Base-by-base conservation (phyloP, 495 filamentous ascomycete genomes). In the Aspergillus indologenus region DNA sequence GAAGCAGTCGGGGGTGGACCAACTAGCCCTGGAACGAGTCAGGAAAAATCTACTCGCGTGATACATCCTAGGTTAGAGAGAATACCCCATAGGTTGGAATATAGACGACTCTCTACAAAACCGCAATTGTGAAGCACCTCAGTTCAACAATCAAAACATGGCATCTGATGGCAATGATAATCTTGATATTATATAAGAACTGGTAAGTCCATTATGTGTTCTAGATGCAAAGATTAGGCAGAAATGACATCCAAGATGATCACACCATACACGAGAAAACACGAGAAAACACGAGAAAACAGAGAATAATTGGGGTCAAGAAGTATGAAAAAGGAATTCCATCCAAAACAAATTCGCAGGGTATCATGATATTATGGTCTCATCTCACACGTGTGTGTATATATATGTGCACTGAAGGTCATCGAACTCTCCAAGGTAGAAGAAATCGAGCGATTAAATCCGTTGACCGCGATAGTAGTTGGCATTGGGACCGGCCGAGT, bases 1-100 rank as follows among this genome's bases (percentile, higher is more conserved):
- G 53, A 69, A 73, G 26, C 61, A 61, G 11, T 81, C 85, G 50
- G 87, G 87, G 11, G 80, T 92, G 50, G 69, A 68, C 15, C 58
- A 59, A 14, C 71, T 64, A 23, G 69, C 68, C 57, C 62, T 76
- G 53, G 71, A 76, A 47, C 63, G 48, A 18, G 68, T 81, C 48
- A 61, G 70, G 61, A 57, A 53, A 55, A 62, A 51, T 45, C 60
- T 75, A 31, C 17, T 64, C 22, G 48, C 50, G 18, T 64, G 56
- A 56, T 56, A 55, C 34, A 8, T 3, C 11, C 44, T 55, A 3
- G 18, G 40, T 29, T 29, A 9, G 20, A 29, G 23, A 15, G 6
- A 34, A 34, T 26, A n/a, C 21, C 43, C 47, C 34, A 40, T 14
- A 40, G 12, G 34, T 2, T 11, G 12, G 34, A 4, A 40, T 40